Evolutionary conservation across 176 grass and related monocot genomes (phyloP).

Genomic region (Coix lacrymajobi): DNA sequence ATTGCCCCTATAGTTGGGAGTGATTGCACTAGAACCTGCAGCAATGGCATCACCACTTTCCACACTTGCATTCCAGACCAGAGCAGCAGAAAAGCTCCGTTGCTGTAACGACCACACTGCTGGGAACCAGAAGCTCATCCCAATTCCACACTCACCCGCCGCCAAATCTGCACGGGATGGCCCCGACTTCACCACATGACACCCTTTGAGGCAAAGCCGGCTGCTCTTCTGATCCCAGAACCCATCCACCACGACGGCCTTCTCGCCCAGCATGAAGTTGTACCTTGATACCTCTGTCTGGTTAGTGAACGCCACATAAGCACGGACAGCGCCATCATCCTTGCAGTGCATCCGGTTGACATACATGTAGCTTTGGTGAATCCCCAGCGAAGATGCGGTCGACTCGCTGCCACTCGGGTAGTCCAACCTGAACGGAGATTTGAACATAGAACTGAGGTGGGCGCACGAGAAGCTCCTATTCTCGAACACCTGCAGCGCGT

Average conservation of each 20-base stretch:
- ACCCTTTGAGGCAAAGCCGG: slow-evolving; percentile 65
- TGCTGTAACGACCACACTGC: slow-evolving; percentile 49
- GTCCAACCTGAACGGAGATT: slow-evolving; percentile 28
- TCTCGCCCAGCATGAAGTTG: slow-evolving; percentile 37
- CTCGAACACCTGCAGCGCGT: slow-evolving; percentile 38
- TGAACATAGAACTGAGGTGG: slow-evolving; percentile 31
- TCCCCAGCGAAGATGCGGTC: slow-evolving; percentile 21
- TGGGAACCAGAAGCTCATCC: slow-evolving; percentile 83
- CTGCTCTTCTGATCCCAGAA: slow-evolving; percentile 50
- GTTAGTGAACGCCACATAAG: slow-evolving; percentile 62
- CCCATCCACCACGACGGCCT: slow-evolving; percentile 63
- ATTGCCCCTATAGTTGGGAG: slow-evolving; percentile 21
- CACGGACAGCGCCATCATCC: slow-evolving; percentile 41
- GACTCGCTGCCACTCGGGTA: slow-evolving; percentile 5
- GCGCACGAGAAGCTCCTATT: slow-evolving; percentile 33
- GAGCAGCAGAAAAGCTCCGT: slow-evolving; percentile 40
- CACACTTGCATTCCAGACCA: slow-evolving; percentile 44
- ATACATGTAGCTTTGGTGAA: slow-evolving; percentile 40
- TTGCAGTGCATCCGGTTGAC: slow-evolving; percentile 47
- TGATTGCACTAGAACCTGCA: slow-evolving; percentile 9
- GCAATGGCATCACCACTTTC: slow-evolving; percentile 9
- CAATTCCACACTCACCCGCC: slow-evolving; percentile 53
- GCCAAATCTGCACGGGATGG: slow-evolving; percentile 1
- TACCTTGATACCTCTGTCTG: neutral
- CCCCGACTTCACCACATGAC: slow-evolving; percentile 32